phyloP scores from a whole-genome alignment of 441 rosid genomes.

The Omphalea diandra region DNA sequence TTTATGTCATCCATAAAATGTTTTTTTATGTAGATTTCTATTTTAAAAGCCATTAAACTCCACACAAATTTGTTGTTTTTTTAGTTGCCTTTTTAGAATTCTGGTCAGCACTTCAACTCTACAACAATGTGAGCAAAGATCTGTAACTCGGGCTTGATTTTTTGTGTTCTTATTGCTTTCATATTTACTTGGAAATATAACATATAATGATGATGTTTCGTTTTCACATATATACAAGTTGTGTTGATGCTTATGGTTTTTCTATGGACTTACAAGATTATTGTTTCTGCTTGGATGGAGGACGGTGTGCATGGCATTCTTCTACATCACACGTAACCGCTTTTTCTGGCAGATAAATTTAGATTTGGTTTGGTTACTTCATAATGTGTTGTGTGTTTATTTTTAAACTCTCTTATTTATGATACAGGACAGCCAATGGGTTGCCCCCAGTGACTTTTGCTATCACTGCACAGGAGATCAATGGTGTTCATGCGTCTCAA shows the following conservation, averaged over 20 bases:
- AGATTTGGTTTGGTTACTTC: slow-evolving; percentile 10
- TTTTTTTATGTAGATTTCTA: not conserved
- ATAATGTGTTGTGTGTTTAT: not conserved
- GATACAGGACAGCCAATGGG: slow-evolving; percentile 60
- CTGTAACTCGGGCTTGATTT: not conserved
- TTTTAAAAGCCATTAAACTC: slow-evolving; percentile 10
- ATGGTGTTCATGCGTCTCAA: slow-evolving; percentile 57
- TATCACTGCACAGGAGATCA: slow-evolving; percentile 64
- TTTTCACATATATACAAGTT: too few species aligned
- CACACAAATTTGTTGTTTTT: slow-evolving; percentile 13
- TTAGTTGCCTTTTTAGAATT: slow-evolving; percentile 57
- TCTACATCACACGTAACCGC: slow-evolving; percentile 76
- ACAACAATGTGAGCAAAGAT: slow-evolving; percentile 49
- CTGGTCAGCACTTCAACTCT: slow-evolving; percentile 83
- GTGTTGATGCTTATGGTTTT: too few species aligned
- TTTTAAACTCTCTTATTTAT: slow-evolving; percentile 11
- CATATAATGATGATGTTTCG: not conserved
- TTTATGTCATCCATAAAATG: not conserved
- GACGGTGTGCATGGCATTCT: slow-evolving; percentile 66
- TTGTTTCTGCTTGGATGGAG: slow-evolving; percentile 52
- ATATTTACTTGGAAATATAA: not conserved
- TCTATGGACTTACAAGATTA: slow-evolving; percentile 22
- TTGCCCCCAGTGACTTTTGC: slow-evolving; percentile 65
- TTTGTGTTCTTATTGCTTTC: slow-evolving; percentile 2
- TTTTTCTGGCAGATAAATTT: slow-evolving; percentile 11